phyloP scores from a whole-genome alignment of 441 rosid species.

The Isatis lusitanica region DNA sequence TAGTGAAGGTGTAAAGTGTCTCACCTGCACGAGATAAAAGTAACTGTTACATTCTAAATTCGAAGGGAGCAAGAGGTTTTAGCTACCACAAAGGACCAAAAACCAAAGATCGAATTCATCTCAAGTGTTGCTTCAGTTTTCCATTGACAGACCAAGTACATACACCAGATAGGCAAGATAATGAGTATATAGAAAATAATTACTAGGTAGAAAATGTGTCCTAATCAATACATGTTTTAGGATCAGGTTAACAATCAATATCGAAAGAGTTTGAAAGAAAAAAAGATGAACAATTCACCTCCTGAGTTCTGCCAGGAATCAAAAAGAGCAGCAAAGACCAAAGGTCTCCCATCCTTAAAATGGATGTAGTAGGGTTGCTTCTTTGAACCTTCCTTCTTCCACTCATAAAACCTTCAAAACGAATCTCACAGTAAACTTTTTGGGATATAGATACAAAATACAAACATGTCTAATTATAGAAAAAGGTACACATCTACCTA shows the following conservation, averaged over 20 bases:
- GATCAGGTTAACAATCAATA: background rate
- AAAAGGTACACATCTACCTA: background rate
- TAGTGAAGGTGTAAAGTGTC: slow-evolving; percentile 68
- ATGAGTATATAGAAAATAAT: background rate
- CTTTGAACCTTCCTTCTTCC: slow-evolving; percentile 88
- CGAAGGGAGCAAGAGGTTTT: background rate
- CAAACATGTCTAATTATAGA: background rate
- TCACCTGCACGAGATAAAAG: slow-evolving; percentile 55
- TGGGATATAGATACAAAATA: background rate
- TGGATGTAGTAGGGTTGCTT: slow-evolving; percentile 88
- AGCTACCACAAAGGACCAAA: background rate
- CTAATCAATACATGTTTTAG: background rate
- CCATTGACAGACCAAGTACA: background rate
- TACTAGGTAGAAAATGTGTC: background rate
- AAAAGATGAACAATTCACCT: slow-evolving; percentile 40
- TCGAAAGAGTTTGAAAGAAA: background rate
- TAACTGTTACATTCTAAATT: background rate
- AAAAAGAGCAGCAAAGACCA: slow-evolving; percentile 83
- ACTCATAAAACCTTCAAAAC: slow-evolving; percentile 75
- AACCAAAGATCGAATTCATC: background rate
- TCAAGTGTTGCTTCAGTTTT: background rate
- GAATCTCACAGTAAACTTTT: slow-evolving; percentile 5
- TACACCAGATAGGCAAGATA: background rate
- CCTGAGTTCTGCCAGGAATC: slow-evolving; percentile 79
- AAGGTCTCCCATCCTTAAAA: slow-evolving; percentile 78